Evolutionary conservation across 805 yeast genomes (phyloP).

Genomic region (Saccharomycopsis olivae): DNA sequence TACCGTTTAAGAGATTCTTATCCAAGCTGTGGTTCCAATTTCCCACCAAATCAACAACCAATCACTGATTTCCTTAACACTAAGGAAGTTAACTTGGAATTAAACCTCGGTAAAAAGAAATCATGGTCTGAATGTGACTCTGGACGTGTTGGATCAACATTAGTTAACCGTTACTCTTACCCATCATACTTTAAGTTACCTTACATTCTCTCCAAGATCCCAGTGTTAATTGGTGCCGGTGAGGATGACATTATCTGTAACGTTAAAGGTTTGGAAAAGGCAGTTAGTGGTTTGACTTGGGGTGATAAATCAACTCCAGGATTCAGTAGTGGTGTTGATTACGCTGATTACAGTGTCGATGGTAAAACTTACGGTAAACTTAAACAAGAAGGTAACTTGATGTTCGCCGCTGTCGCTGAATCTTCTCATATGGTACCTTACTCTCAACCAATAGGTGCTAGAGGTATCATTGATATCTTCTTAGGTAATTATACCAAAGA

Average conservation of each 20-base stretch:
- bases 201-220: constrained; percentile 35
- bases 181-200: constrained; percentile 50
- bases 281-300: constrained; percentile 46
- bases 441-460: constrained; percentile 48
- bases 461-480: constrained; percentile 45
- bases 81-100: constrained; percentile 34
- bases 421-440: constrained; percentile 78
- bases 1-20: constrained; percentile 55
- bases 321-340: constrained; percentile 3
- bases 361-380: constrained; percentile 24
- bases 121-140: constrained; percentile 54
- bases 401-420: constrained; percentile 48
- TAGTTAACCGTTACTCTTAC: constrained; percentile 33
- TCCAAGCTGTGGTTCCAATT: constrained; percentile 85
- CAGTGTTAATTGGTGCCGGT: constrained; percentile 55
- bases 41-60: constrained; percentile 53
- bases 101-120: constrained; percentile 33
- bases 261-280: constrained; percentile 47
- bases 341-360: constrained; percentile 9
- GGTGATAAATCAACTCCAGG: constrained; percentile 10
- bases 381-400: constrained; percentile 45
- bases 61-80: constrained; percentile 42
- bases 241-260: constrained; percentile 69
- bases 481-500: constrained; percentile 23
- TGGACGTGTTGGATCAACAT: constrained; percentile 32